These are phyloP conservation scores for Kazachstania kunashirensis DNA, from an alignment of 805 yeast genomes.

Conservation along the genomic window DNA sequence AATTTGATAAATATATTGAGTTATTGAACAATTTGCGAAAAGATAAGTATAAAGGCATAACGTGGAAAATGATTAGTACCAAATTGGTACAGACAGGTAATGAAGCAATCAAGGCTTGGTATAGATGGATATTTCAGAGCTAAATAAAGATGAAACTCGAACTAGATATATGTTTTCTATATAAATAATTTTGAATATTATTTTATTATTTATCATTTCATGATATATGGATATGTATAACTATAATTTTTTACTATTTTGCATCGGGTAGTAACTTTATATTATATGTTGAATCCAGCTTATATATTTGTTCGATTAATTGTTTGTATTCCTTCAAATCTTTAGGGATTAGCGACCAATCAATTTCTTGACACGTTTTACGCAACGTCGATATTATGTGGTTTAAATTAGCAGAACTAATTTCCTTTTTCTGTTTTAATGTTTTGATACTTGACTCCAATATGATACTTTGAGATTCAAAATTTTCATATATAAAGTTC, in stretches of 20 bases:
- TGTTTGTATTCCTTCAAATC: slow-evolving; percentile 8
- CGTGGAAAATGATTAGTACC: slow-evolving; percentile 10
- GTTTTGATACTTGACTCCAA: slow-evolving; percentile 9
- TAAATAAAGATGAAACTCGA: too few species aligned
- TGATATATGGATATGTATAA: too few species aligned
- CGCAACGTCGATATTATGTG: slow-evolving; percentile 11
- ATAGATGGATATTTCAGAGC: slow-evolving; percentile 9
- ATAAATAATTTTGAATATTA: too few species aligned
- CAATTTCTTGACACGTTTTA: slow-evolving; percentile 9
- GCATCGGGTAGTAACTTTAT: slow-evolving; percentile 1
- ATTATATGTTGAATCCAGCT: slow-evolving; percentile 1
- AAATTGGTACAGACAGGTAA: slow-evolving; percentile 9
- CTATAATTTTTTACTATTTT: too few species aligned
- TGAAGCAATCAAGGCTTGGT: slow-evolving; percentile 12
- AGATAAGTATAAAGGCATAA: slow-evolving; percentile 15
- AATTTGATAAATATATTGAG: slow-evolving; percentile 12
- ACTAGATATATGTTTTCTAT: too few species aligned
- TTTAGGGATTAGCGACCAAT: slow-evolving; percentile 17
- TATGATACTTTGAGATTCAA: slow-evolving; percentile 11
- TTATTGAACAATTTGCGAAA: slow-evolving; percentile 9
- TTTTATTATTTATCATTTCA: too few species aligned
- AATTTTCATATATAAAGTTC: slow-evolving; percentile 15
- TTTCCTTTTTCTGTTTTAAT: slow-evolving; percentile 5
- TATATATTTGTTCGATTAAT: slow-evolving; percentile 4
- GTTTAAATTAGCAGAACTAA: slow-evolving; percentile 12